Evolutionary conservation across 148 eudicot species (phyloP).

Genomic region (Vaccinium myrtillus): DNA sequence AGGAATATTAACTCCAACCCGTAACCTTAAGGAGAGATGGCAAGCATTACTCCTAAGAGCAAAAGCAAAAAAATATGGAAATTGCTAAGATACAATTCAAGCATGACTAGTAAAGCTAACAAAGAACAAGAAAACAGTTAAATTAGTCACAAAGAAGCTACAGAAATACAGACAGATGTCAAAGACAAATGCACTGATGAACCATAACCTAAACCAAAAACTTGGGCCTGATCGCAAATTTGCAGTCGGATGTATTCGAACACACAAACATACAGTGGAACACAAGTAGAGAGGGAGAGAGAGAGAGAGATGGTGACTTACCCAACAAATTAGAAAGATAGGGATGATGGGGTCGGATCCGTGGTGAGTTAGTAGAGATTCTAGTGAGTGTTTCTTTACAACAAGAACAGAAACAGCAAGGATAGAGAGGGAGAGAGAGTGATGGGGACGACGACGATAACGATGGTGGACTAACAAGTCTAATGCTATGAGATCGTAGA

Average conservation of each 20-base stretch:
- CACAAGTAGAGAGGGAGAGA: no score
- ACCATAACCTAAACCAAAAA: not conserved
- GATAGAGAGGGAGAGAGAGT: not conserved
- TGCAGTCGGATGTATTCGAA: not conserved
- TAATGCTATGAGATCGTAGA: not conserved
- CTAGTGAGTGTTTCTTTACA: conserved; percentile 4
- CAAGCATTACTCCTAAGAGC: not conserved
- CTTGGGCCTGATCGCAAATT: conserved; percentile 14
- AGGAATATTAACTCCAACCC: not conserved
- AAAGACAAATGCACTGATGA: not conserved
- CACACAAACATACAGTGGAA: not conserved
- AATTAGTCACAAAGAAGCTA: conserved; percentile 5
- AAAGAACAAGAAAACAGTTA: not conserved
- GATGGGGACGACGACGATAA: conserved; percentile 5
- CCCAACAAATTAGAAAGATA: conserved; percentile 24
- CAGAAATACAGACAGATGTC: not conserved
- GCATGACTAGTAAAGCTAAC: not conserved
- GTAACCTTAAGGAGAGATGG: not conserved
- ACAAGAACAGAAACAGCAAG: not conserved
- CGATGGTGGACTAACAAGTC: conserved; percentile 14
- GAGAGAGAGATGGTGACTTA: conserved; percentile 11
- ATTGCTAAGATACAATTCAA: not conserved
- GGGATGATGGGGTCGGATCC: conserved; percentile 34
- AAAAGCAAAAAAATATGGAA: not conserved
- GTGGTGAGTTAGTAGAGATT: conserved; percentile 24